Percentiles rank a stretch among this genome's conserved stretches.
phyloP scores from a whole-genome alignment of 805 yeast species.

The Candida coleopterorum region DNA sequence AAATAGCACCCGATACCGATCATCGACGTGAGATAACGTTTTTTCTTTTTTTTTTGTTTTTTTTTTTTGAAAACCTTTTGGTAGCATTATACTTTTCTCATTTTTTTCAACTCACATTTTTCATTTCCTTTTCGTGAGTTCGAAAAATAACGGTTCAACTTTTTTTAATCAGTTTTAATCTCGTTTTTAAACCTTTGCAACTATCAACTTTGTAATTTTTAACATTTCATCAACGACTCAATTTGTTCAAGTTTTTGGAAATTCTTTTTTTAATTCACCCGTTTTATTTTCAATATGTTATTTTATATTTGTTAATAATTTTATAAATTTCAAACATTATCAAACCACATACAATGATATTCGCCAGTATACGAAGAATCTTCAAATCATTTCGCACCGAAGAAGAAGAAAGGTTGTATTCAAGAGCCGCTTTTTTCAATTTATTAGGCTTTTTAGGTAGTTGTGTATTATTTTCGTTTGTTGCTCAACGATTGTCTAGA shows the following conservation, averaged over 20 bases:
- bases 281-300: too few relatives aligned
- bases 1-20: constrained; percentile 57
- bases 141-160: too few relatives aligned
- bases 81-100: too few relatives aligned
- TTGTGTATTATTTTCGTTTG: constrained; percentile 74
- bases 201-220: too few relatives aligned
- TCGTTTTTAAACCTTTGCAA: too few relatives aligned
- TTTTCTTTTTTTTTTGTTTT: constrained; percentile 13
- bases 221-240: too few relatives aligned
- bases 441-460: constrained; percentile 76
- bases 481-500: constrained; percentile 55
- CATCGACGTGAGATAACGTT: constrained; percentile 45
- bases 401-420: constrained; percentile 74
- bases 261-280: too few relatives aligned
- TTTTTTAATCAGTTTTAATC: too few relatives aligned
- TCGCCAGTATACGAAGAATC: constrained; percentile 72
- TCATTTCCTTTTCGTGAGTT: constrained; percentile 5
- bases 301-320: too few relatives aligned
- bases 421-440: constrained; percentile 74
- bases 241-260: too few relatives aligned
- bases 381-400: constrained; percentile 82
- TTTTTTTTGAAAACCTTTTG: constrained; percentile 1
- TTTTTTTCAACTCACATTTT: too few relatives aligned
- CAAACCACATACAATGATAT: constrained; percentile 52
- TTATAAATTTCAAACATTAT: too few relatives aligned